Percentiles rank a stretch among this genome's conserved stretches.
Evolutionary conservation across 2,329 filamentous ascomycete species (phyloP).

Genomic region (Myriosclerotinia duriaeana): DNA sequence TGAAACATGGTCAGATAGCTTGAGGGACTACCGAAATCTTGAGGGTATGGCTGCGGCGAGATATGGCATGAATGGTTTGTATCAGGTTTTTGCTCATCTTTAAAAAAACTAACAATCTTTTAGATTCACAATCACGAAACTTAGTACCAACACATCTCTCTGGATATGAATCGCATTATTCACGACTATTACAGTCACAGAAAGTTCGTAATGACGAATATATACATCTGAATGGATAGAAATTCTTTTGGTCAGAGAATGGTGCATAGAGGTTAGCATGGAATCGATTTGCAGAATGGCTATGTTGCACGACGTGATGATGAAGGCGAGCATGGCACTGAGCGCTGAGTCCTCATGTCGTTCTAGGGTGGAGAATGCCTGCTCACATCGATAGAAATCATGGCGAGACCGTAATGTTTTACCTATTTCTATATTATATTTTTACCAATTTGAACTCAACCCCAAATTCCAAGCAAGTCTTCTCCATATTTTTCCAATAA

Average conservation of each 20-base stretch:
- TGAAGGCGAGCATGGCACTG: too few relatives aligned
- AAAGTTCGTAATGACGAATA: neutral
- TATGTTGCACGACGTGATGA: neutral
- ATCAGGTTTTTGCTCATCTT: neutral
- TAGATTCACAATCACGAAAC: neutral
- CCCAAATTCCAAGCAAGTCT: too few relatives aligned
- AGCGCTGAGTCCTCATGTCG: neutral
- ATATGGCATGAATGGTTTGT: neutral
- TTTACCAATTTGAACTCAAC: too few relatives aligned
- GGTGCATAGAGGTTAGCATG: neutral
- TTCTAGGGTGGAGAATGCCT: neutral
- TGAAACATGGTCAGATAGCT: constrained; percentile 1
- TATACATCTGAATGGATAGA: neutral
- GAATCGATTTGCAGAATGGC: neutral
- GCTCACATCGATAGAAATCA: neutral
- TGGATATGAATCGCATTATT: neutral
- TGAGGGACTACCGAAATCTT: neutral
- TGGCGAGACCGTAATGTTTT: neutral
- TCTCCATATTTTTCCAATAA: too few relatives aligned
- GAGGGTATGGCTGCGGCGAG: neutral
- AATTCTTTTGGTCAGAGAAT: neutral
- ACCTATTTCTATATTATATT: neutral
- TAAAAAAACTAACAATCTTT: neutral
- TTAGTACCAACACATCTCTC: neutral
- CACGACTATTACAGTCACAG: neutral